A percentile compares a stretch with the other conserved stretches of the same genome.
phyloP scores from a whole-genome alignment of 768 basidiomycete genomes.

The Xerocomellus intermedius region DNA sequence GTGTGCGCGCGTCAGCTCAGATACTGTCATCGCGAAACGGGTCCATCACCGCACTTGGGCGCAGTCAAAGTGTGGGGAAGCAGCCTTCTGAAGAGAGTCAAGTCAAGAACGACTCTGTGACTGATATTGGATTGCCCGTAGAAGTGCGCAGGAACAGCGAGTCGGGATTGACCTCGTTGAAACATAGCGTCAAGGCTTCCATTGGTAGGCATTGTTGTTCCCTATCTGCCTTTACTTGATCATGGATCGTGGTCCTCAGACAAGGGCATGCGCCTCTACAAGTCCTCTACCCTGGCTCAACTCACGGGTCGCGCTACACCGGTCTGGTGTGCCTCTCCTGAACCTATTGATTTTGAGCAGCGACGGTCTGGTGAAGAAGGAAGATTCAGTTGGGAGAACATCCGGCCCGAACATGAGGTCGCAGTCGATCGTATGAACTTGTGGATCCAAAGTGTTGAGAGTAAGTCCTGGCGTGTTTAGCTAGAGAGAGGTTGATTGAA shows the following conservation, averaged over 20 bases:
- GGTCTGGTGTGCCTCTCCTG: slow-evolving; percentile 30
- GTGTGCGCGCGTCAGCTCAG: slow-evolving; percentile 29
- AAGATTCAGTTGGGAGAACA: slow-evolving; percentile 35
- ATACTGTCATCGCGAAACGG: slow-evolving; percentile 25
- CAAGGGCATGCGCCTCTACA: slow-evolving; percentile 66
- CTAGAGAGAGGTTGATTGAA: neutral
- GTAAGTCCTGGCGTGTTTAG: slow-evolving; percentile 43
- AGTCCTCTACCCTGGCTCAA: slow-evolving; percentile 54
- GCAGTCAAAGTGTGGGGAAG: slow-evolving; percentile 9
- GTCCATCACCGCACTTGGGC: slow-evolving; percentile 18
- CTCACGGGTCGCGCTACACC: slow-evolving; percentile 34
- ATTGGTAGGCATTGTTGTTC: slow-evolving; percentile 50
- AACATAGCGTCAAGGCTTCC: slow-evolving; percentile 70
- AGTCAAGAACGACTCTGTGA: slow-evolving; percentile 10
- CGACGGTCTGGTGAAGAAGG: slow-evolving; percentile 33
- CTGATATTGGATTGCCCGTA: slow-evolving; percentile 26
- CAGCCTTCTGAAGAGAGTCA: slow-evolving; percentile 5
- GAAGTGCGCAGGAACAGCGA: slow-evolving; percentile 30
- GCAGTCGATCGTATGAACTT: slow-evolving; percentile 66
- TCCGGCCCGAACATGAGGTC: slow-evolving; percentile 31
- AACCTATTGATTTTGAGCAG: slow-evolving; percentile 33
- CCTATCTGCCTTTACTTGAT: neutral
- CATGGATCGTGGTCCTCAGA: slow-evolving; percentile 38
- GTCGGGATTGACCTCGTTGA: slow-evolving; percentile 49
- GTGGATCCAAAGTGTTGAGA: slow-evolving; percentile 83